Conservation (phyloP, 495 filamentous ascomycete species). For the Talaromyces proteolyticus region DNA sequence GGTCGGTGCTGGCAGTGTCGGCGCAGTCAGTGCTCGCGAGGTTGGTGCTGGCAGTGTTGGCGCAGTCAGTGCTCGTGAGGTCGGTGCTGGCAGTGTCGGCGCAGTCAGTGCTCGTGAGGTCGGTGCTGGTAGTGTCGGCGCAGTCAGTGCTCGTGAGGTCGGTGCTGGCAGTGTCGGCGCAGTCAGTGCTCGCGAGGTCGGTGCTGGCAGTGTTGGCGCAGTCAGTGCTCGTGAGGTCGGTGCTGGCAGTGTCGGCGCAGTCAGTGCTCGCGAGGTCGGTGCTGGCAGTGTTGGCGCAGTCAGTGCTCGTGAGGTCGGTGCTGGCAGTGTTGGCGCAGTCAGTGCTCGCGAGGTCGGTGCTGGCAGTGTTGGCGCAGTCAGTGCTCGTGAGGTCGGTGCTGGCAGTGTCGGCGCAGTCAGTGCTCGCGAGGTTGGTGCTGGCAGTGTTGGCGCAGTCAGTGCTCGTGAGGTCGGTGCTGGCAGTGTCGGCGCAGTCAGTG, state of each 20-base stretch:
- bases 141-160: not conserved
- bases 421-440: not conserved
- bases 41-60: not conserved
- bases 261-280: not conserved
- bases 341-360: not conserved
- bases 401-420: not conserved
- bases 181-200: not conserved
- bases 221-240: not conserved
- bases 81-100: not conserved
- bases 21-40: not conserved
- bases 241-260: not conserved
- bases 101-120: not conserved
- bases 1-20: not conserved
- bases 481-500: not conserved
- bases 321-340: not conserved
- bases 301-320: not conserved
- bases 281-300: not conserved
- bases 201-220: not conserved
- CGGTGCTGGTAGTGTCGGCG: not conserved
- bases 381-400: not conserved
- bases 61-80: not conserved
- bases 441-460: not conserved
- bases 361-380: not conserved
- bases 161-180: not conserved
- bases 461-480: not conserved